Conservation (phyloP, 495 filamentous ascomycete species). For the Glutinoglossum americanum region DNA sequence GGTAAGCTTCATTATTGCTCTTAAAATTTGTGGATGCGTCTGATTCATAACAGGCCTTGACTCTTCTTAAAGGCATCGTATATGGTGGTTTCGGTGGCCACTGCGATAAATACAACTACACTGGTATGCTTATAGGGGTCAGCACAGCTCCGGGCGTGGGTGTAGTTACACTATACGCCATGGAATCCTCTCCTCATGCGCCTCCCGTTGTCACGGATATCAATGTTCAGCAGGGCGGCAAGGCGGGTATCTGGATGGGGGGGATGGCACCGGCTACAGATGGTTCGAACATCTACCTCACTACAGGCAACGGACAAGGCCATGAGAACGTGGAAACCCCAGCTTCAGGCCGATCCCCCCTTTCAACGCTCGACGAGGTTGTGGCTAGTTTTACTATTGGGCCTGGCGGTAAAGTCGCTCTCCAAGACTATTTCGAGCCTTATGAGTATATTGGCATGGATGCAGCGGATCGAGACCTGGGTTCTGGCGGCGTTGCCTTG, state of each 20-base stretch:
- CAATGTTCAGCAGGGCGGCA: constrained; percentile 16
- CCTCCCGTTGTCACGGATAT: constrained; percentile 6
- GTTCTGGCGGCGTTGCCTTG: constrained; percentile 16
- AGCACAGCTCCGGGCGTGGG: not conserved
- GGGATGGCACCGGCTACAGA: constrained; percentile 22
- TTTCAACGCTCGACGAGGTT: not conserved
- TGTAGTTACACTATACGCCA: constrained; percentile 13
- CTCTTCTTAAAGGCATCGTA: constrained; percentile 15
- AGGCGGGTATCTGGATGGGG: constrained; percentile 24
- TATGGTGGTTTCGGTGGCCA: constrained; percentile 21
- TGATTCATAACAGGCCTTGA: constrained; percentile 8
- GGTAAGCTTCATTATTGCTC: not conserved
- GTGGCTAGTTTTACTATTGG: constrained; percentile 7
- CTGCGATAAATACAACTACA: constrained; percentile 17
- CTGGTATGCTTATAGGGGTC: constrained; percentile 11
- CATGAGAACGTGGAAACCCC: not conserved
- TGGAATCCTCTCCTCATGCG: constrained; percentile 15
- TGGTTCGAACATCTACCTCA: constrained; percentile 18
- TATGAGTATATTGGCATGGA: constrained; percentile 14
- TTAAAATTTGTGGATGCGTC: not conserved
- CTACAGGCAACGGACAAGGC: constrained; percentile 10
- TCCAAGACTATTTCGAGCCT: constrained; percentile 16
- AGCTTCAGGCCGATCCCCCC: not conserved
- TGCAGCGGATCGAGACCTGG: constrained; percentile 15
- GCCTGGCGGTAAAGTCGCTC: constrained; percentile 8